These are phyloP conservation scores for Aspergillus viridinutans DNA, from an alignment of 2,329 filamentous ascomycete genomes.

Conservation along the genomic window DNA sequence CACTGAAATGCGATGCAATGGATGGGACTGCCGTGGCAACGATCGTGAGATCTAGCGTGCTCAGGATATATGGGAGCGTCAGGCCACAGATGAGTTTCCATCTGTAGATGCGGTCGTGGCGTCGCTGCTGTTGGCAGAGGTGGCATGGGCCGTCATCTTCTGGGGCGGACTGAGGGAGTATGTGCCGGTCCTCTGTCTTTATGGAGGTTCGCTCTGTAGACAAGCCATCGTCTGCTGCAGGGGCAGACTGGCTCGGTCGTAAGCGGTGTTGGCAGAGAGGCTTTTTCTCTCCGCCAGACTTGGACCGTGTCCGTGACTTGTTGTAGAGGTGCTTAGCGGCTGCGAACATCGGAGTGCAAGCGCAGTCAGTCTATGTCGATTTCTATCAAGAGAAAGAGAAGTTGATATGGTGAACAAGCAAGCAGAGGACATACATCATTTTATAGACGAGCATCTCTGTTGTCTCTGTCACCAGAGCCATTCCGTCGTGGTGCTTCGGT, in stretches of 20 bases:
- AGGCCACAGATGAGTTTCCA: slow-evolving; percentile 59
- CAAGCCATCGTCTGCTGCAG: not conserved
- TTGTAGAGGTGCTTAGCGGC: not conserved
- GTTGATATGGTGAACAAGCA: not conserved
- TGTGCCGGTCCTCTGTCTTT: not conserved
- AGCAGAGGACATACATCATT: not conserved
- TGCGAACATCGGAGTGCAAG: not conserved
- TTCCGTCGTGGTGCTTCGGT: not conserved
- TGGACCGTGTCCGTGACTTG: not conserved
- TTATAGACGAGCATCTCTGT: not conserved
- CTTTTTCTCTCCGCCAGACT: not conserved
- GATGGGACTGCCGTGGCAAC: slow-evolving; percentile 57
- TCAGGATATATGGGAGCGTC: slow-evolving; percentile 57
- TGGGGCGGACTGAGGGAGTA: not conserved
- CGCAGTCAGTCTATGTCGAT: not conserved
- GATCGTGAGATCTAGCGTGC: slow-evolving; percentile 62
- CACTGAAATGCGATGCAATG: slow-evolving; percentile 63
- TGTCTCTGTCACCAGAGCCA: not conserved
- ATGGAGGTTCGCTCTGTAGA: not conserved
- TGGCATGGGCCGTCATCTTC: slow-evolving; percentile 2
- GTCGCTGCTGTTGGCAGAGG: slow-evolving; percentile 31
- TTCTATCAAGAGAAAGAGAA: no score
- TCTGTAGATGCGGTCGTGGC: slow-evolving; percentile 44
- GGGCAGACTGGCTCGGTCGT: not conserved
- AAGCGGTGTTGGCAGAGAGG: slow-evolving; percentile 6